A percentile compares a stretch with the other conserved stretches of the same genome.
phyloP scores from a whole-genome alignment of 345 rosid species.

The Euphorbia tirucalli region DNA sequence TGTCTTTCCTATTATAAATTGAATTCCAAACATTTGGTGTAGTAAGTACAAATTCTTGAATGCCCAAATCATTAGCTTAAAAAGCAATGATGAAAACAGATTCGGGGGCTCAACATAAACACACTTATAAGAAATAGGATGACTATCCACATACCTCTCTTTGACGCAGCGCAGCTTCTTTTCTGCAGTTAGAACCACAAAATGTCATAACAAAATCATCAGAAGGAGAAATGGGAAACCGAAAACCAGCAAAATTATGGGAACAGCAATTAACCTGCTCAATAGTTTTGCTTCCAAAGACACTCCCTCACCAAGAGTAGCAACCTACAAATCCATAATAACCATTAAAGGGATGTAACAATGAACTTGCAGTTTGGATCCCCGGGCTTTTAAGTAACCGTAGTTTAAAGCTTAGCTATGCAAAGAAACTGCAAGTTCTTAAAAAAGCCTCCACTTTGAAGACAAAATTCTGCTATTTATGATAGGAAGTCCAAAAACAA shows the following conservation, averaged over 20 bases:
- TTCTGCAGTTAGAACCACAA: constrained; percentile 23
- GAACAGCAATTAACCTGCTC: constrained; percentile 23
- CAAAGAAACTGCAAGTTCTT: background rate
- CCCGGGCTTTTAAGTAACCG: background rate
- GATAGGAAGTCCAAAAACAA: background rate
- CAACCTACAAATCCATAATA: constrained; percentile 31
- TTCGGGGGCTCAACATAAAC: constrained; percentile 1
- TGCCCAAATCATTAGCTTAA: constrained; percentile 9
- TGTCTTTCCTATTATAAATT: background rate
- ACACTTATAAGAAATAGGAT: constrained; percentile 3
- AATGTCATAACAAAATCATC: background rate
- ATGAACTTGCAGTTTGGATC: background rate
- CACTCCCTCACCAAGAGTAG: constrained; percentile 35
- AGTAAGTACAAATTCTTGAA: background rate
- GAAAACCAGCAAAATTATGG: constrained; percentile 6
- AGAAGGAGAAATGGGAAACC: background rate
- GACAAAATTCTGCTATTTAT: background rate
- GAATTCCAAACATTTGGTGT: background rate
- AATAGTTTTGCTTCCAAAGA: constrained; percentile 35
- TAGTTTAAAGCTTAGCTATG: background rate
- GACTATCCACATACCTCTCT: constrained; percentile 28
- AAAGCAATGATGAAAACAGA: constrained; percentile 16
- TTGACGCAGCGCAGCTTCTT: constrained; percentile 35
- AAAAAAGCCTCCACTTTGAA: background rate
- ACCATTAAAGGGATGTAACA: constrained; percentile 3